Conservation (phyloP, 1,139 yeast genomes). For the Zygosaccharomyces pseudobailii region DNA sequence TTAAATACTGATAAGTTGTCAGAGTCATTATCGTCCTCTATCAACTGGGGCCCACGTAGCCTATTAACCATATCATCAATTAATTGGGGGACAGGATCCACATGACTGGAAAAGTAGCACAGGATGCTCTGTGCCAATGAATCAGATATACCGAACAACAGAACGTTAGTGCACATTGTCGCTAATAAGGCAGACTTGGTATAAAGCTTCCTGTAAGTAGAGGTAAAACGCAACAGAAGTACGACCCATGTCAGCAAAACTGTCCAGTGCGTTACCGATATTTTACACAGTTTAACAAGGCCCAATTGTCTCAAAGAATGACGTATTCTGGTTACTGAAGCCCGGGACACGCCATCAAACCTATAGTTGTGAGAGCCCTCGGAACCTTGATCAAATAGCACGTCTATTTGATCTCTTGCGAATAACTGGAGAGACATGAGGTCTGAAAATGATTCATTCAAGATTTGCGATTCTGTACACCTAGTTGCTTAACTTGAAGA, state of each 20-base stretch:
- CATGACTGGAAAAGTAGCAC: slow-evolving; percentile 19
- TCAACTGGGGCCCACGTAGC: neutral
- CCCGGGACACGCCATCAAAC: slow-evolving; percentile 2
- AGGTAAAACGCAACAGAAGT: slow-evolving; percentile 49
- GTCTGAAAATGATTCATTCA: neutral
- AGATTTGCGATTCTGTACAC: neutral
- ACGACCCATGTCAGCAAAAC: slow-evolving; percentile 47
- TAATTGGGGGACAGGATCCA: slow-evolving; percentile 35
- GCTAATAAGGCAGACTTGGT: slow-evolving; percentile 65
- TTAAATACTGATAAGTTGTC: slow-evolving; percentile 26
- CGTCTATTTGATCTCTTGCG: slow-evolving; percentile 18
- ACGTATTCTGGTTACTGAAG: neutral
- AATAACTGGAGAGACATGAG: slow-evolving; percentile 20
- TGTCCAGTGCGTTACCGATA: slow-evolving; percentile 40
- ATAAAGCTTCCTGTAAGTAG: slow-evolving; percentile 60
- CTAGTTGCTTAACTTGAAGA: neutral
- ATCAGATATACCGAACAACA: slow-evolving; percentile 84
- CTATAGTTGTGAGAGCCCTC: neutral
- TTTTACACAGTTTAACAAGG: slow-evolving; percentile 1
- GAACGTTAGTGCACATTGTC: slow-evolving; percentile 74
- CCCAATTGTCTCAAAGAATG: slow-evolving; percentile 7
- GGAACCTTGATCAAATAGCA: slow-evolving; percentile 9
- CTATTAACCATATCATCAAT: slow-evolving; percentile 23
- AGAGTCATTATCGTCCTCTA: slow-evolving; percentile 11
- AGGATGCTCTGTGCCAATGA: slow-evolving; percentile 64